Conservation (phyloP, 495 filamentous ascomycete species). For the Tuber indicum region DNA sequence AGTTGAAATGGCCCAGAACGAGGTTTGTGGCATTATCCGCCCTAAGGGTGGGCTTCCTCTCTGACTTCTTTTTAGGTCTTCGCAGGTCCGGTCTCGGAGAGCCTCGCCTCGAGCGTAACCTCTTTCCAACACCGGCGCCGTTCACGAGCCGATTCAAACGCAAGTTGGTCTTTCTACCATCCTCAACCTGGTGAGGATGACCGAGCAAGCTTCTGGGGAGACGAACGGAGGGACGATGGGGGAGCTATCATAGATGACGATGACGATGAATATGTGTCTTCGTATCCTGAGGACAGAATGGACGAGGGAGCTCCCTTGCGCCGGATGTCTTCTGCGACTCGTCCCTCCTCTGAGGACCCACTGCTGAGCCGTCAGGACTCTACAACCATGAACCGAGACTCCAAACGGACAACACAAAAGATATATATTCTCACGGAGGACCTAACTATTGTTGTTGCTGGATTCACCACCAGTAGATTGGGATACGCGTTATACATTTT, state of each 20-base stretch:
- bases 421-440: constrained; percentile 90
- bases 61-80: constrained; percentile 59
- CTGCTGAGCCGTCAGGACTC: constrained; percentile 63
- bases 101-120: constrained; percentile 80
- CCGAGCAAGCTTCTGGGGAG: constrained; percentile 48
- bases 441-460: constrained; percentile 82
- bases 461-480: constrained; percentile 66
- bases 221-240: constrained; percentile 46
- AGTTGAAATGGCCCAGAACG: constrained; percentile 98
- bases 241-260: constrained; percentile 54
- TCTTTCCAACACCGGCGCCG: constrained; percentile 76
- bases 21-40: constrained; percentile 51
- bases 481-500: constrained; percentile 63
- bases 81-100: constrained; percentile 88
- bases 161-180: constrained; percentile 87
- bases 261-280: constrained; percentile 45
- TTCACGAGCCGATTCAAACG: constrained; percentile 65
- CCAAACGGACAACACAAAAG: constrained; percentile 68
- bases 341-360: constrained; percentile 63
- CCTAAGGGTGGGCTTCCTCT: background rate
- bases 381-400: constrained; percentile 52
- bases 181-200: constrained; percentile 49
- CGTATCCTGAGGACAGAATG: constrained; percentile 46
- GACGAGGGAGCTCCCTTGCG: constrained; percentile 45
- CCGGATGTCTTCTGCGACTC: constrained; percentile 53